Evolutionary conservation across 2,329 filamentous ascomycete genomes (phyloP).

Genomic region (Aspergillus neotritici): DNA sequence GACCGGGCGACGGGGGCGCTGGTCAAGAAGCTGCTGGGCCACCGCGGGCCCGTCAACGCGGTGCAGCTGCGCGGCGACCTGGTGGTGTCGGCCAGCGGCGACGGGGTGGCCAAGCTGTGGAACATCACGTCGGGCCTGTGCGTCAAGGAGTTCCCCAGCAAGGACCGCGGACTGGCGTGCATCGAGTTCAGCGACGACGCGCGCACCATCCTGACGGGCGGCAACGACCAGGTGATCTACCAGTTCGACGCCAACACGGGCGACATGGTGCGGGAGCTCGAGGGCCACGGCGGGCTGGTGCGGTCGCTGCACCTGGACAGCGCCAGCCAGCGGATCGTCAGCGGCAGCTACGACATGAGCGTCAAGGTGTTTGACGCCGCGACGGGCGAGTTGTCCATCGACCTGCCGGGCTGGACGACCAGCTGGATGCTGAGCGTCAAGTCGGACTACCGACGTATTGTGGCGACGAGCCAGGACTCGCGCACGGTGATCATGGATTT

Average conservation of each 20-base stretch:
- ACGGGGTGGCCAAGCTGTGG: constrained; percentile 92
- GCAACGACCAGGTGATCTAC: constrained; percentile 92
- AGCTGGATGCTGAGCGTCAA: constrained; percentile 97
- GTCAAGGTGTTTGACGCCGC: constrained; percentile 92
- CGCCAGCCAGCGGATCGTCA: constrained; percentile 77
- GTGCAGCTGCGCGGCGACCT: constrained; percentile 91
- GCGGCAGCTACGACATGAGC: constrained; percentile 89
- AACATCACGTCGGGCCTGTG: constrained; percentile 83
- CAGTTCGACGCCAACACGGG: constrained; percentile 93
- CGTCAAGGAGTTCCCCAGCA: constrained; percentile 82
- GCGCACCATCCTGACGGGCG: constrained; percentile 86
- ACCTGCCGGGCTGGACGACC: constrained; percentile 90
- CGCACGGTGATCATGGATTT: constrained; percentile 94
- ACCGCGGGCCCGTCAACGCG: constrained; percentile 89
- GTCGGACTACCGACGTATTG: constrained; percentile 88
- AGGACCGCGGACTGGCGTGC: constrained; percentile 90
- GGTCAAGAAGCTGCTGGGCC: constrained; percentile 73
- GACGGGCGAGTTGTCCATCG: constrained; percentile 68
- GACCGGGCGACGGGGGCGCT: constrained; percentile 72
- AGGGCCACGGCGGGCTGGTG: constrained; percentile 79
- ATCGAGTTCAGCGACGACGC: constrained; percentile 95
- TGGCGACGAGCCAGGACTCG: constrained; percentile 90
- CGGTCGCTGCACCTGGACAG: constrained; percentile 87
- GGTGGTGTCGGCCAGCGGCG: constrained; percentile 87
- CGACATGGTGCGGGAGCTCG: constrained; percentile 71